A percentile compares a stretch with the other conserved stretches of the same genome.
phyloP scores from a whole-genome alignment of 176 grass and related monocot species.

The Phoenix roebelenii region DNA sequence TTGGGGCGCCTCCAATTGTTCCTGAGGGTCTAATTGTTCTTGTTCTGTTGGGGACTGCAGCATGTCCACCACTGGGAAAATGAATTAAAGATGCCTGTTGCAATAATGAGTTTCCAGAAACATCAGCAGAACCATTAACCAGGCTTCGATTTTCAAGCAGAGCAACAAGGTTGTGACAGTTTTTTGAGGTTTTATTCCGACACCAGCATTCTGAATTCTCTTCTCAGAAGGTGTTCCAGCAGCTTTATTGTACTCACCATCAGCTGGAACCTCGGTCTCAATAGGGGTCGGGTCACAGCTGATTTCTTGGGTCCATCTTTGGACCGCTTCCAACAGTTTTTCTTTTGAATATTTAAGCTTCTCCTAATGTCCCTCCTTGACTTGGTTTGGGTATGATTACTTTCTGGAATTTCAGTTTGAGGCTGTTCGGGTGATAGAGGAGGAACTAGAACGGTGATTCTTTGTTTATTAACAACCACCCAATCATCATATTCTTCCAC shows the following conservation, averaged over 20 bases:
- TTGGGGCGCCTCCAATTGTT: neutral
- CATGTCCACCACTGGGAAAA: neutral
- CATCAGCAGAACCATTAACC: neutral
- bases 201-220: neutral
- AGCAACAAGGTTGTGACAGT: neutral
- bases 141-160: neutral
- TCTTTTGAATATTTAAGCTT: conserved; percentile 4
- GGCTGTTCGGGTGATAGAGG: conserved; percentile 9
- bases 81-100: neutral
- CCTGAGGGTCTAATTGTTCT: neutral
- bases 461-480: conserved; percentile 35
- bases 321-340: neutral
- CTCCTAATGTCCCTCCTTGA: neutral
- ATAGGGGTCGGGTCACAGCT: neutral
- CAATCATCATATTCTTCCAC: conserved; percentile 21
- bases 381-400: neutral
- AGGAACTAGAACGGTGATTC: conserved; percentile 29
- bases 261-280: neutral
- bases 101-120: neutral
- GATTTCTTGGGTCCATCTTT: neutral
- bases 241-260: neutral
- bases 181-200: neutral
- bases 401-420: neutral
- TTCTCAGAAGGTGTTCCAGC: neutral
- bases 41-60: neutral